Conservation (phyloP, 179 eudicot species). For the Spinacia oleracea region DNA sequence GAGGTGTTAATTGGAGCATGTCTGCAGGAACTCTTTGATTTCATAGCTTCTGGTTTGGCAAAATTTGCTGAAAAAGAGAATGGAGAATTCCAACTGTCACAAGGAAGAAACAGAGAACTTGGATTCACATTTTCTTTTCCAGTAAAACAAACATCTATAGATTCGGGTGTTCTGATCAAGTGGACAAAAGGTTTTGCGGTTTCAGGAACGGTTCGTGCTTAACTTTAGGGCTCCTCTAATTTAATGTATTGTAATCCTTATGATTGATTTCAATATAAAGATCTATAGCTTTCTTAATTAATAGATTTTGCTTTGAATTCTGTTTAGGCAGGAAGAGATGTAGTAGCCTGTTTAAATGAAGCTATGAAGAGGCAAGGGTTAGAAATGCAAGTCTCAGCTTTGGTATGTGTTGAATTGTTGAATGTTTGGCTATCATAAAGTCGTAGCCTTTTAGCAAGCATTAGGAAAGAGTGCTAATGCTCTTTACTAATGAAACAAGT, state of each 20-base stretch:
- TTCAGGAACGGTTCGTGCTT: conserved; percentile 61
- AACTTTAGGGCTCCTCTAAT: not conserved
- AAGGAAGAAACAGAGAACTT: conserved; percentile 58
- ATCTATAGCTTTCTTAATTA: not conserved
- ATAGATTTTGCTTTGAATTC: not conserved
- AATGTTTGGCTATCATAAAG: not conserved
- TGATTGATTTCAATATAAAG: not conserved
- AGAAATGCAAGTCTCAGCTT: conserved; percentile 71
- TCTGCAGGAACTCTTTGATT: conserved; percentile 71
- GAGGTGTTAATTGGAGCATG: conserved; percentile 2
- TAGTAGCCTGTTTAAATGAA: conserved; percentile 69
- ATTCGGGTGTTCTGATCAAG: conserved; percentile 71
- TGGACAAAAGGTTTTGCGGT: conserved; percentile 91
- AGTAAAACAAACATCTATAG: conserved; percentile 71
- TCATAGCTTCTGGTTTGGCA: conserved; percentile 64
- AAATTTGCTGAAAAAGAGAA: conserved; percentile 57
- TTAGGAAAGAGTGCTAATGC: not conserved
- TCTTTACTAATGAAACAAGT: conserved; percentile 21
- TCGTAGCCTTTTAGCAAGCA: not conserved
- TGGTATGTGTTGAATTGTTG: conserved; percentile 44
- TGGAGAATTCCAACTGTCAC: conserved; percentile 38
- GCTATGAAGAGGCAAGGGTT: conserved; percentile 69
- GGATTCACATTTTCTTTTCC: conserved; percentile 93
- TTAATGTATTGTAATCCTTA: no score
- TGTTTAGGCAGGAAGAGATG: conserved; percentile 69